Percentiles rank a stretch among this genome's conserved stretches.
Evolutionary conservation across 441 rosid genomes (phyloP).

Genomic region (Erodium moschatum): DNA sequence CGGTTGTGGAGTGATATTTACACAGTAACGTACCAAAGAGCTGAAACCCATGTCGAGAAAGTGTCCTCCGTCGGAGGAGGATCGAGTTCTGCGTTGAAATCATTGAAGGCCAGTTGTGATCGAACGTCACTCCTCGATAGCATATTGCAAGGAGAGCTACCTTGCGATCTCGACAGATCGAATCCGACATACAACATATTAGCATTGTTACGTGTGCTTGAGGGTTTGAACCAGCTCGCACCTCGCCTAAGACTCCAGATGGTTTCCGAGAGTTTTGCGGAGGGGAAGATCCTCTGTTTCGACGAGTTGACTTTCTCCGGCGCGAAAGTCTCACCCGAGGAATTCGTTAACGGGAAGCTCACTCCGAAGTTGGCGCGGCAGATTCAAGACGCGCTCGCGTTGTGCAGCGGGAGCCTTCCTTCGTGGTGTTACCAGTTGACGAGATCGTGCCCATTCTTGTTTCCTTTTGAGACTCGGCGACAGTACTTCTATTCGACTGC

Average conservation of each 20-base stretch:
- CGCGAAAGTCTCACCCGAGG: conserved; percentile 62
- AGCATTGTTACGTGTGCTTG: conserved; percentile 79
- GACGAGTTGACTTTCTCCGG: conserved; percentile 49
- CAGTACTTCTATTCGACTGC: conserved; percentile 97
- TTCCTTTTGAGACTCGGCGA: conserved; percentile 94
- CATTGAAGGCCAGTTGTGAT: conserved; percentile 40
- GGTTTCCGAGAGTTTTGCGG: conserved; percentile 53
- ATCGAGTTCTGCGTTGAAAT: conserved; percentile 49
- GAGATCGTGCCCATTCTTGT: conserved; percentile 91
- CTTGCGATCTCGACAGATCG: conserved; percentile 90
- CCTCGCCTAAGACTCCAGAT: conserved; percentile 71
- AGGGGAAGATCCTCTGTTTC: conserved; percentile 49
- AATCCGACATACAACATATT: conserved; percentile 81
- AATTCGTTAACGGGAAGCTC: conserved; percentile 79
- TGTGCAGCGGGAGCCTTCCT: conserved; percentile 98
- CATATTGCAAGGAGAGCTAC: conserved; percentile 87
- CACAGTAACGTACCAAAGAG: conserved; percentile 80
- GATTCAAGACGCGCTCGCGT: conserved; percentile 97
- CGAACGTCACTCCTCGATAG: conserved; percentile 76
- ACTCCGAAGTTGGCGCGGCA: conserved; percentile 98
- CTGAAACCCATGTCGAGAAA: conserved; percentile 68
- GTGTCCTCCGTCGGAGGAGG: conserved; percentile 36
- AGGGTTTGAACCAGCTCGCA: conserved; percentile 89
- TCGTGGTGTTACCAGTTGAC: conserved; percentile 98
- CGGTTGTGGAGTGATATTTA: conserved; percentile 84